Conservation (phyloP, 2,329 filamentous ascomycete species). For the Arthrobotrys musiformis region DNA sequence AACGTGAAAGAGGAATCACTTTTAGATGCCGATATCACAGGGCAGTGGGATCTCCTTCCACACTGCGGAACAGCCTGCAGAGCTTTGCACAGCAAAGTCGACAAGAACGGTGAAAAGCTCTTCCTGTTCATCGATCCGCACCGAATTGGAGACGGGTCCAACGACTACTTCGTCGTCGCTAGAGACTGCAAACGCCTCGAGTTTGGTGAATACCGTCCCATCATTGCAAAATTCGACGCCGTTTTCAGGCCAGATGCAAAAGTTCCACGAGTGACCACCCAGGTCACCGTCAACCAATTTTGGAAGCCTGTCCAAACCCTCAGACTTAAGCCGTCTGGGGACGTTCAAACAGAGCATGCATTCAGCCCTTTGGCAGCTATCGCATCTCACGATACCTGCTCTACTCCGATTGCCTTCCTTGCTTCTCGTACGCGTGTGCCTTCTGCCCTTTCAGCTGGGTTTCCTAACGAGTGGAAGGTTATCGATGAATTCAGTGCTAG, state of each 20-base stretch:
- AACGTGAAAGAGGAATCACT: slow-evolving; percentile 59
- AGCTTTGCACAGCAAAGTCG: slow-evolving; percentile 67
- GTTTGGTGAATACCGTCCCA: slow-evolving; percentile 65
- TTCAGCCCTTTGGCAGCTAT: neutral
- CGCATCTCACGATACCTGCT: slow-evolving; percentile 6
- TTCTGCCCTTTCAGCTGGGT: neutral
- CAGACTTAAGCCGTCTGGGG: slow-evolving; percentile 23
- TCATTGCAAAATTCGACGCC: slow-evolving; percentile 66
- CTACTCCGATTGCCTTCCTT: slow-evolving; percentile 18
- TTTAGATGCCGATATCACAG: slow-evolving; percentile 64
- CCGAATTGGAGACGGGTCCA: slow-evolving; percentile 64
- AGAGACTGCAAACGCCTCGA: slow-evolving; percentile 65
- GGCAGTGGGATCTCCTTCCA: slow-evolving; percentile 67
- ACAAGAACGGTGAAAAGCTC: slow-evolving; percentile 60
- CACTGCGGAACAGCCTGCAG: slow-evolving; percentile 70
- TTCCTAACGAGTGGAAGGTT: slow-evolving; percentile 12
- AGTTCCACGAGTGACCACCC: neutral
- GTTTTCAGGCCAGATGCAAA: slow-evolving; percentile 61
- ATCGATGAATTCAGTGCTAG: slow-evolving; percentile 26
- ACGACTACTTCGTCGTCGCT: slow-evolving; percentile 71
- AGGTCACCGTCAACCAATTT: slow-evolving; percentile 28
- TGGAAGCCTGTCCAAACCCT: slow-evolving; percentile 21
- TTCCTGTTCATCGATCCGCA: slow-evolving; percentile 72
- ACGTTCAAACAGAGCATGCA: slow-evolving; percentile 1
- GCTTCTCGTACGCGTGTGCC: slow-evolving; percentile 7